A percentile compares a stretch with the other conserved stretches of the same genome.
Evolutionary conservation across 345 rosid genomes (phyloP).

Genomic region (Diplotaxis tenuifolia): DNA sequence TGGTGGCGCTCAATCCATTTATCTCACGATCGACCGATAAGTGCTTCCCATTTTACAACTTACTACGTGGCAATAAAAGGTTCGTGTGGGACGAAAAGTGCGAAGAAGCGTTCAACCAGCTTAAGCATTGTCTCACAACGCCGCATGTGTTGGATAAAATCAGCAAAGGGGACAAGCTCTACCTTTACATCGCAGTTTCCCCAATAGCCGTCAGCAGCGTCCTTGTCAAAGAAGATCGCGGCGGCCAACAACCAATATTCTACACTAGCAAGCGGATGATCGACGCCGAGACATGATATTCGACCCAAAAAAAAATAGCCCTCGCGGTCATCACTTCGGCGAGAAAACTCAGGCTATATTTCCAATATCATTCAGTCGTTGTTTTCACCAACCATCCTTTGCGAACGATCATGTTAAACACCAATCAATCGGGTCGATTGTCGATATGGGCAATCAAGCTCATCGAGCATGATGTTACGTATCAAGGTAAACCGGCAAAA

Average conservation of each 20-base stretch:
- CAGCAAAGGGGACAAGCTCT: neutral
- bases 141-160: neutral
- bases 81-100: neutral
- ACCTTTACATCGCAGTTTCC: neutral
- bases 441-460: neutral
- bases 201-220: neutral
- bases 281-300: neutral
- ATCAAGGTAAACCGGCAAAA: neutral
- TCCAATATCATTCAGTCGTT: neutral
- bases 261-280: neutral
- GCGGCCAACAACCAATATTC: neutral
- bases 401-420: neutral
- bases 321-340: neutral
- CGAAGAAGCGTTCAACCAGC: neutral
- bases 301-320: neutral
- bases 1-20: neutral
- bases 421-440: neutral
- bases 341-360: neutral
- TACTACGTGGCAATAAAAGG: neutral
- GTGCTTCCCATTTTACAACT: neutral
- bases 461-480: neutral
- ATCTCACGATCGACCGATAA: neutral
- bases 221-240: neutral
- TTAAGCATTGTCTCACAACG: neutral
- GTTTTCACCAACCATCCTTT: neutral